Percentiles rank a stretch among this genome's conserved stretches.
phyloP scores from a whole-genome alignment of 805 yeast species.

The Zygotorulaspora chibaensis region DNA sequence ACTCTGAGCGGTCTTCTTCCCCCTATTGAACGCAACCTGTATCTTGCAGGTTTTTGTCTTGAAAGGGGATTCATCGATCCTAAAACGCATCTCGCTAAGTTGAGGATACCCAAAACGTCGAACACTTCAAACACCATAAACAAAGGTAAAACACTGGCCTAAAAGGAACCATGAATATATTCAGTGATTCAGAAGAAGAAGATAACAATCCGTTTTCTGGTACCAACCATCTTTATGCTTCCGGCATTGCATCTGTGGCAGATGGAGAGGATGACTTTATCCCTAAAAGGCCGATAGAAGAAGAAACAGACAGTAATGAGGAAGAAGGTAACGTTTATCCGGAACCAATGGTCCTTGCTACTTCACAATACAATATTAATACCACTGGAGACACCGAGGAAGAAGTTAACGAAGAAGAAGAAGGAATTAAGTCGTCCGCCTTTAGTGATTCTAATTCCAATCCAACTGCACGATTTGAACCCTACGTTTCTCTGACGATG shows the following conservation, averaged over 20 bases:
- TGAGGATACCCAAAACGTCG: background rate
- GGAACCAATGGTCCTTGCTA: background rate
- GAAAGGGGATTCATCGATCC: background rate
- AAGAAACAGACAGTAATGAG: constrained; percentile 2
- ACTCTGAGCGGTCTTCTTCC: background rate
- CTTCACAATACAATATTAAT: background rate
- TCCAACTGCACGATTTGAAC: constrained; percentile 16
- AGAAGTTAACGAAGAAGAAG: constrained; percentile 3
- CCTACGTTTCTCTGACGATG: constrained; percentile 29
- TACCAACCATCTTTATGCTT: constrained; percentile 36
- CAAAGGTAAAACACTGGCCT: background rate
- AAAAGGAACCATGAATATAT: constrained; percentile 17
- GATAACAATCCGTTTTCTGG: constrained; percentile 40
- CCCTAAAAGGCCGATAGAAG: constrained; percentile 9
- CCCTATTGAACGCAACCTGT: background rate
- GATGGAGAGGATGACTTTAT: constrained; percentile 18
- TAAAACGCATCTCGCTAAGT: background rate
- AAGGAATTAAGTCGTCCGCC: constrained; percentile 1
- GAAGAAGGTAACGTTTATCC: background rate
- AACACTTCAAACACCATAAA: background rate
- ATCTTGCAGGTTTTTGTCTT: background rate
- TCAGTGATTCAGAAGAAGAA: constrained; percentile 32
- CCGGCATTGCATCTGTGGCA: constrained; percentile 34
- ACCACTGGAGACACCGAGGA: background rate
- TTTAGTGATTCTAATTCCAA: constrained; percentile 1